Evolutionary conservation across 164 flowering plant species (phyloP).

Genomic region (Pachysandra terminalis): DNA sequence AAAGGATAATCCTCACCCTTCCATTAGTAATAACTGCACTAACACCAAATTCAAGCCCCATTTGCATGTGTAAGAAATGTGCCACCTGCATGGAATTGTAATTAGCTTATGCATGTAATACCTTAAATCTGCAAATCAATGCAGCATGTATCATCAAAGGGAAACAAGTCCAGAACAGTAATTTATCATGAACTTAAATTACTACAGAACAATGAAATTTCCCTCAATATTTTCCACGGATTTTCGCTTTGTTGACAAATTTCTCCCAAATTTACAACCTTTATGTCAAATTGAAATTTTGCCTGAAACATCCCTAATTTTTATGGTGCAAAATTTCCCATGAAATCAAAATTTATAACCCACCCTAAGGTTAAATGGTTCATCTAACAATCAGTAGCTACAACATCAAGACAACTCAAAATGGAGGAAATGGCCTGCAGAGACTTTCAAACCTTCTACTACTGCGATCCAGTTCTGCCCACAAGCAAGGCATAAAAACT

Average conservation of each 20-base stretch:
- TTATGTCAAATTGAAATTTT: too few species aligned
- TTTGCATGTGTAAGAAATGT: slow-evolving; percentile 43
- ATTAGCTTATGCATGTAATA: not conserved
- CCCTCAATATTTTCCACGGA: too few species aligned
- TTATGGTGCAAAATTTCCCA: too few species aligned
- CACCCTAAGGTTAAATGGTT: too few species aligned
- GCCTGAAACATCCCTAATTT: too few species aligned
- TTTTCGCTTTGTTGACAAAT: too few species aligned
- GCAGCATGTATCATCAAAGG: not conserved
- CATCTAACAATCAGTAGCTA: too few species aligned
- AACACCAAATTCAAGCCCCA: slow-evolving; percentile 50
- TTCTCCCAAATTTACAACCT: too few species aligned
- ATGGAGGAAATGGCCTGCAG: not conserved
- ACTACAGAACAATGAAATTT: too few species aligned
- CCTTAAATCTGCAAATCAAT: not conserved
- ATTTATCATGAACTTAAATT: not conserved
- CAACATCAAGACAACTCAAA: not conserved
- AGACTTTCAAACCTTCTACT: not conserved
- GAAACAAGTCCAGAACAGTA: not conserved
- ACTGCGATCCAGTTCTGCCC: not conserved
- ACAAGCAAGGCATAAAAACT: not conserved
- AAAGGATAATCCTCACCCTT: slow-evolving; percentile 61
- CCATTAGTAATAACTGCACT: slow-evolving; percentile 92
- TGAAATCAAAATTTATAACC: too few species aligned
- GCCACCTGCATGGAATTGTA: slow-evolving; percentile 62